Evolutionary conservation across 2,329 filamentous ascomycete genomes (phyloP).

Genomic region (Acrocalymma vagum): DNA sequence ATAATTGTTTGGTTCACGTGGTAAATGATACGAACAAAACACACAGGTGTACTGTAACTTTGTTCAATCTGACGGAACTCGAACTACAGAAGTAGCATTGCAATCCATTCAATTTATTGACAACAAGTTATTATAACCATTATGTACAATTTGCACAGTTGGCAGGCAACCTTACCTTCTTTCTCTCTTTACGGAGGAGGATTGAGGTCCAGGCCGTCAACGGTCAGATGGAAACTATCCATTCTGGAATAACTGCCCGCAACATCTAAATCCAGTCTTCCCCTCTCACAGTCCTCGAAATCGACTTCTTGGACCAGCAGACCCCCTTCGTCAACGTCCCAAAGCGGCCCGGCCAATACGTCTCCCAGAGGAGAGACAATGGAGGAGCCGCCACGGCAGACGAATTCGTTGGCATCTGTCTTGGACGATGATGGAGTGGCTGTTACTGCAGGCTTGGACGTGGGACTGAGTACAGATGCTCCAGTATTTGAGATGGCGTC

Average conservation of each 20-base stretch:
- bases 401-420: slow-evolving; percentile 57
- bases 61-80: too few species aligned
- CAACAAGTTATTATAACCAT: too few species aligned
- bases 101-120: too few species aligned
- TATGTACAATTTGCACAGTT: too few species aligned
- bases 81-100: too few species aligned
- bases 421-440: slow-evolving; percentile 10
- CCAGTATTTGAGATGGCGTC: slow-evolving; percentile 14
- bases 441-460: slow-evolving; percentile 19
- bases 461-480: slow-evolving; percentile 22
- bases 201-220: slow-evolving; percentile 67
- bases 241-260: slow-evolving; percentile 85
- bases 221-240: slow-evolving; percentile 68
- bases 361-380: slow-evolving; percentile 83
- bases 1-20: too few species aligned
- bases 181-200: slow-evolving; percentile 59
- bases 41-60: too few species aligned
- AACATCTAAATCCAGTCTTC: slow-evolving; percentile 82
- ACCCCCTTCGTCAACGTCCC: slow-evolving; percentile 76
- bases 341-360: slow-evolving; percentile 81
- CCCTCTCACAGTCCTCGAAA: slow-evolving; percentile 86
- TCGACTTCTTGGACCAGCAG: slow-evolving; percentile 79
- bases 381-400: slow-evolving; percentile 80
- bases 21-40: too few species aligned
- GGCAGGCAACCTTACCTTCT: too few species aligned